phyloP scores from a whole-genome alignment of 495 filamentous ascomycete species.

The Hypoxylon lienhwacheense region DNA sequence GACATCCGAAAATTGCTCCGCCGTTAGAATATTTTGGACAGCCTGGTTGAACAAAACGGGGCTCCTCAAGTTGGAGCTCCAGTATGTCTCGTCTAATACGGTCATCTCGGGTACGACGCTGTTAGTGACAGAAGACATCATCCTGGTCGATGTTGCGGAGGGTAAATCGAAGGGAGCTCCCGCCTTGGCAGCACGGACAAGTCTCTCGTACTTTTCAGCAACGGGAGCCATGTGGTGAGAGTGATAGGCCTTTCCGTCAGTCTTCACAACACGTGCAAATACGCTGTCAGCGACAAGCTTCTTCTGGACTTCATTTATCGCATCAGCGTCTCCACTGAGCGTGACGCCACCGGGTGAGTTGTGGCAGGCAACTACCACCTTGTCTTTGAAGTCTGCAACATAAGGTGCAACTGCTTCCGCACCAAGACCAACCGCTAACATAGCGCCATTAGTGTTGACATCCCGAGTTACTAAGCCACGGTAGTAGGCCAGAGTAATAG shows the following conservation, averaged over 20 bases:
- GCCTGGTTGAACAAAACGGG: slow-evolving; percentile 51
- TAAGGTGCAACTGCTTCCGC: slow-evolving; percentile 25
- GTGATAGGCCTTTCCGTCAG: slow-evolving; percentile 54
- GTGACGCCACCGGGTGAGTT: slow-evolving; percentile 53
- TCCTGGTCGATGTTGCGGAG: slow-evolving; percentile 6
- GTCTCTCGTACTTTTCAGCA: slow-evolving; percentile 38
- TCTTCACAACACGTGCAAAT: slow-evolving; percentile 47
- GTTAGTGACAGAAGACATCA: slow-evolving; percentile 34
- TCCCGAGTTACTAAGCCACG: slow-evolving; percentile 49
- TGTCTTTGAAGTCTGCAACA: slow-evolving; percentile 7
- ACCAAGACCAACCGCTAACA: slow-evolving; percentile 53
- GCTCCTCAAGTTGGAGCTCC: slow-evolving; percentile 51
- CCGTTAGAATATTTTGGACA: slow-evolving; percentile 21
- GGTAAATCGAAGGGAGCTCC: neutral
- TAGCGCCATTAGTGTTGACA: slow-evolving; percentile 41
- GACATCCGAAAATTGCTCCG: slow-evolving; percentile 2
- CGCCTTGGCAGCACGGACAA: no score
- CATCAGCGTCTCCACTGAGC: slow-evolving; percentile 47
- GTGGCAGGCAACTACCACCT: slow-evolving; percentile 46
- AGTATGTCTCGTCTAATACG: slow-evolving; percentile 39
- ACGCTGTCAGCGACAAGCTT: slow-evolving; percentile 36
- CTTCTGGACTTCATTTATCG: slow-evolving; percentile 36
- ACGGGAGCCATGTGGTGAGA: slow-evolving; percentile 52
- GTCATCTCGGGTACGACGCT: slow-evolving; percentile 23
- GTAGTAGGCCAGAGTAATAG: slow-evolving; percentile 54